phyloP scores from a whole-genome alignment of 2,329 filamentous ascomycete species.

The Fusarium tjaetaba region DNA sequence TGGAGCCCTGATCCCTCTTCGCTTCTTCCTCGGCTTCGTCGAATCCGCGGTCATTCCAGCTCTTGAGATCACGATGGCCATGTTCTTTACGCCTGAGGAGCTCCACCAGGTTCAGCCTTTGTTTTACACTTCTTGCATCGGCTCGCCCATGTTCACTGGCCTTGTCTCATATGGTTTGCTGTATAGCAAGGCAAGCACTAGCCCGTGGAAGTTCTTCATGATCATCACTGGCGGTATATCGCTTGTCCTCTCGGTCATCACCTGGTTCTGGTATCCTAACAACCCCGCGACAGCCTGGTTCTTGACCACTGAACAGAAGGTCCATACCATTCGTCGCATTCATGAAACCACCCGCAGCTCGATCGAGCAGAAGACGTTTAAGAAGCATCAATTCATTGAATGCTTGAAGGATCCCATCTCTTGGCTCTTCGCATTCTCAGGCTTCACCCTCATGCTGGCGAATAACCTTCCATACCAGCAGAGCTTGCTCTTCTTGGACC shows the following conservation, averaged over 20 bases:
- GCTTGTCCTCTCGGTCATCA: background rate
- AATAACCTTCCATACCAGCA: background rate
- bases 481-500: background rate
- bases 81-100: slow-evolving; percentile 1
- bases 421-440: background rate
- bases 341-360: background rate
- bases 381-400: background rate
- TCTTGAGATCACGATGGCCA: background rate
- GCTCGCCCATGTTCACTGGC: background rate
- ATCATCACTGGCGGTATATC: background rate
- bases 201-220: slow-evolving; percentile 7
- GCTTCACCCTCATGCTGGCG: background rate
- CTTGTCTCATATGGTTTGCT: background rate
- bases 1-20: background rate
- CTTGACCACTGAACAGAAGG: background rate
- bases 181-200: background rate
- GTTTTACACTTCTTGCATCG: background rate
- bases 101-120: background rate
- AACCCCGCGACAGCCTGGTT: background rate
- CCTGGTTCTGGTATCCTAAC: slow-evolving; percentile 1
- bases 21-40: slow-evolving; percentile 1
- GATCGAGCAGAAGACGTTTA: slow-evolving; percentile 1
- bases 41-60: background rate
- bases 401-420: background rate
- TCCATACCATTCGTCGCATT: background rate